These are phyloP conservation scores for Papilionanthe hybrid DNA, from an alignment of 116 monocot species.

Conservation along the genomic window DNA sequence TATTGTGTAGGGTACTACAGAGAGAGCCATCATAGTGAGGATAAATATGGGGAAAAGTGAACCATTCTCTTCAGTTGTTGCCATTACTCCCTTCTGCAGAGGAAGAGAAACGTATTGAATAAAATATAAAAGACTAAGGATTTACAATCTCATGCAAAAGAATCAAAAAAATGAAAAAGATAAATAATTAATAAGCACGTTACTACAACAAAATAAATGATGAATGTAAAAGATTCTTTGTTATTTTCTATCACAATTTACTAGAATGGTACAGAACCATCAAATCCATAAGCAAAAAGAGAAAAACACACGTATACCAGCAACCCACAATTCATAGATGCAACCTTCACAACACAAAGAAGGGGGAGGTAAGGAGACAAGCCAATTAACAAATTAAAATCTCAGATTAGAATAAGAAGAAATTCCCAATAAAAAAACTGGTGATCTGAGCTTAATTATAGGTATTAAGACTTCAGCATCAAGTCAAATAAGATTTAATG, in stretches of 20 bases:
- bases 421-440: neutral
- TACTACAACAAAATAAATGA: neutral
- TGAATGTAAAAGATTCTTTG: neutral
- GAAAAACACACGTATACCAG: neutral
- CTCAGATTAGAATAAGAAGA: neutral
- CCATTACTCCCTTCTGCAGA: conserved; percentile 39
- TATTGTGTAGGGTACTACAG: conserved; percentile 78
- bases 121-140: neutral
- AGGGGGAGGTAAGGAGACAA: neutral
- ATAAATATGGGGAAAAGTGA: conserved; percentile 77
- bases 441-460: neutral
- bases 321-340: neutral
- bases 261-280: neutral
- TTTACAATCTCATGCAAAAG: neutral
- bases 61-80: conserved; percentile 71
- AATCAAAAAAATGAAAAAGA: neutral
- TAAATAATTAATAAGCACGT: neutral
- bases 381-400: neutral
- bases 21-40: conserved; percentile 75
- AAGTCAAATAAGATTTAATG: too few relatives aligned
- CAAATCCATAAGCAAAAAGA: neutral
- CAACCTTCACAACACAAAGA: neutral
- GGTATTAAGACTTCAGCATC: neutral
- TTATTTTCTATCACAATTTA: neutral
- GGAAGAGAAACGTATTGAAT: neutral